Evolutionary conservation across 139 green algal species (phyloP).

Genomic region (Tetradesmus lagerheimii): DNA sequence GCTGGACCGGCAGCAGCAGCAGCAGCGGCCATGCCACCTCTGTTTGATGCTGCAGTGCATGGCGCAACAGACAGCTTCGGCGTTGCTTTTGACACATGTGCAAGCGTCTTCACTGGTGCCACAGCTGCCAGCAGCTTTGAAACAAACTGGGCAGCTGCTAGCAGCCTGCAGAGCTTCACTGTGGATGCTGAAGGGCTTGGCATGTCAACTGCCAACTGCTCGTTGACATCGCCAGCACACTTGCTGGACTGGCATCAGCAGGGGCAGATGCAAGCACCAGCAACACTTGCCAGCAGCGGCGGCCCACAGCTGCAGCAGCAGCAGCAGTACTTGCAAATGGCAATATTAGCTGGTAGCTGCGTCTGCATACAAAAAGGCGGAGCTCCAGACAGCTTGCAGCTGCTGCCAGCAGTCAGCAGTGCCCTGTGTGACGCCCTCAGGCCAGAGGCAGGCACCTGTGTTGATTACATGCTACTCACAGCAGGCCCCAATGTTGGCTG

Average conservation of each 20-base stretch:
- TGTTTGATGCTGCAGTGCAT: not conserved
- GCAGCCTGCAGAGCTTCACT: not conserved
- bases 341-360: no score
- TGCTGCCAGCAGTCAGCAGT: not conserved
- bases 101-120: not conserved
- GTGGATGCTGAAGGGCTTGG: not conserved
- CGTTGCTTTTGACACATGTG: not conserved
- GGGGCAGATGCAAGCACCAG: not conserved
- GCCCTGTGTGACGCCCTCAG: not conserved
- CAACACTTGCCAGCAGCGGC: not conserved
- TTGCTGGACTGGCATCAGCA: not conserved
- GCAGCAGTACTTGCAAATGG: not conserved
- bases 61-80: not conserved
- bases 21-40: not conserved
- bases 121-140: not conserved
- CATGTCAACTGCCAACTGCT: not conserved
- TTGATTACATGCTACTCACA: not conserved
- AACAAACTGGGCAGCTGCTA: not conserved
- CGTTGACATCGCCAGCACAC: not conserved
- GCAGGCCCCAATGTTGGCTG: not conserved
- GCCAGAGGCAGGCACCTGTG: not conserved
- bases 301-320: not conserved
- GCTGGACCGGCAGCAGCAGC: not conserved
- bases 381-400: not conserved
- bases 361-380: not conserved